Conservation (phyloP, 108 stramenopile genomes). For the Schizochytrium sp. region DNA sequence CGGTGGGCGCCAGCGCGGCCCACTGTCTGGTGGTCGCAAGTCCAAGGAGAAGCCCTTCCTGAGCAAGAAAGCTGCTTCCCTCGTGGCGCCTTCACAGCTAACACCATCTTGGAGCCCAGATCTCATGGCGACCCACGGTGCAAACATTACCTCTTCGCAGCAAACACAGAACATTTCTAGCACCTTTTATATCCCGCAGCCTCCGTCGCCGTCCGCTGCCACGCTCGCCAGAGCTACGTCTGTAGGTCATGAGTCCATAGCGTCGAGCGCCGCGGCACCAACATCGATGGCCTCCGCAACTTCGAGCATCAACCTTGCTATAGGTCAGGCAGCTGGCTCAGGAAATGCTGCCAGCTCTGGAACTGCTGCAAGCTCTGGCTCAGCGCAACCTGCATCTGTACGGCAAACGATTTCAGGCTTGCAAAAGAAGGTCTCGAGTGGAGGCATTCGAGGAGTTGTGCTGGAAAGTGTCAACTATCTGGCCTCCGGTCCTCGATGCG, state of each 20-base stretch:
- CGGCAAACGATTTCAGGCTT: neutral
- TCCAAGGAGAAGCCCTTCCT: too few species aligned
- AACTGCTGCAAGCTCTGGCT: neutral
- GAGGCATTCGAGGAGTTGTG: neutral
- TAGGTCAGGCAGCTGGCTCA: too few species aligned
- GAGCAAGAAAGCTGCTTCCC: too few species aligned
- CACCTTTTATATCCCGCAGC: neutral
- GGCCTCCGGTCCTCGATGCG: neutral
- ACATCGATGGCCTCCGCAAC: too few species aligned
- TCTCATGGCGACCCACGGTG: too few species aligned
- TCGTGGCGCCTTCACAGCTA: too few species aligned
- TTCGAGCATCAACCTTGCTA: too few species aligned
- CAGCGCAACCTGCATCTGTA: neutral
- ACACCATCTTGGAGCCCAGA: too few species aligned
- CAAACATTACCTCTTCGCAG: neutral
- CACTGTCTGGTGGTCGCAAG: too few species aligned
- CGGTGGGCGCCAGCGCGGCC: too few species aligned
- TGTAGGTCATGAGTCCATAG: neutral
- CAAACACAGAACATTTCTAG: neutral
- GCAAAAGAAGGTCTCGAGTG: neutral
- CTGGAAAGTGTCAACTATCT: neutral
- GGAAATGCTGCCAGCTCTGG: neutral
- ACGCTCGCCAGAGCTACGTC: neutral
- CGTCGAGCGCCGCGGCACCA: neutral
- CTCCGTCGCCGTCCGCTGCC: neutral